Evolutionary conservation across 2,329 filamentous ascomycete species (phyloP).

Genomic region (Huntiella abstrusa): DNA sequence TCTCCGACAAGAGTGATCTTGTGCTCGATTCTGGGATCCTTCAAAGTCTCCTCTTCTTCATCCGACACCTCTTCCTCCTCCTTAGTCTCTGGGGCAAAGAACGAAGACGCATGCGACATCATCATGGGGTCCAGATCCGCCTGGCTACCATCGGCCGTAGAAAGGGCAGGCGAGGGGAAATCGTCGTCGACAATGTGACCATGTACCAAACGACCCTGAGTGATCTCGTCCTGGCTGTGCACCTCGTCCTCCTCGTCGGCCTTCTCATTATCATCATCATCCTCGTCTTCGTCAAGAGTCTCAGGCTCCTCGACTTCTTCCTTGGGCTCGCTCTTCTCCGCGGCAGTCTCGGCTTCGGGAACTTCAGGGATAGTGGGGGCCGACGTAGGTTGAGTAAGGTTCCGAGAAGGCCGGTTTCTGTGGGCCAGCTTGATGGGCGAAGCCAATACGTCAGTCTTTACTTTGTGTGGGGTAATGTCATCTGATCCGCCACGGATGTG

Average conservation of each 20-base stretch:
- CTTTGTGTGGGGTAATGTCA: constrained; percentile 5
- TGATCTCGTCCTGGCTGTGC: constrained; percentile 70
- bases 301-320: neutral
- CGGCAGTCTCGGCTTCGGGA: constrained; percentile 5
- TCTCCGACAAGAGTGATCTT: constrained; percentile 97
- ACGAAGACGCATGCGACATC: constrained; percentile 60
- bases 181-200: constrained; percentile 93
- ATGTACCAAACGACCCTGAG: constrained; percentile 75
- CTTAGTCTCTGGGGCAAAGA: constrained; percentile 50
- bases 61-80: constrained; percentile 72
- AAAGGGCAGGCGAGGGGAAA: constrained; percentile 60
- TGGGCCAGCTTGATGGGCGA: constrained; percentile 4
- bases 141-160: constrained; percentile 45
- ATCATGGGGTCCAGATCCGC: constrained; percentile 66
- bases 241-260: constrained; percentile 38
- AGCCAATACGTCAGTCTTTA: constrained; percentile 7
- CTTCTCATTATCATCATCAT: constrained; percentile 13
- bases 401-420: constrained; percentile 2
- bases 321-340: neutral
- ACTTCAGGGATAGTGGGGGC: constrained; percentile 8
- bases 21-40: constrained; percentile 66
- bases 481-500: constrained; percentile 8
- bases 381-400: constrained; percentile 2
- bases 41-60: constrained; percentile 80
- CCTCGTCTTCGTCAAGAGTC: constrained; percentile 50